These are phyloP conservation scores for Deinandra increscens DNA, from an alignment of 129 eudicot genomes.

Conservation along the genomic window DNA sequence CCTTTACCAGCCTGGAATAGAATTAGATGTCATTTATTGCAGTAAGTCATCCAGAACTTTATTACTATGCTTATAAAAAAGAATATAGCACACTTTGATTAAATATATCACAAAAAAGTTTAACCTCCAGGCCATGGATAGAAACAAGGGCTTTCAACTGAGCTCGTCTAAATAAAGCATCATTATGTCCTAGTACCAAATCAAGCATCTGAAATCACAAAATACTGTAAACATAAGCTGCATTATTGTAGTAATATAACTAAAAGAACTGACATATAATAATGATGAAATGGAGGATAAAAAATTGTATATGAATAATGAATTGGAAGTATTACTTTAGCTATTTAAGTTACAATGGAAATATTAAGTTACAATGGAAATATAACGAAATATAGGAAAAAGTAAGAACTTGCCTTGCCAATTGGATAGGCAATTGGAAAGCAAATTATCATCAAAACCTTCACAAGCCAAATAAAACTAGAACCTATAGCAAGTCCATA, in stretches of 20 bases:
- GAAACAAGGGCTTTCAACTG: conserved; percentile 96
- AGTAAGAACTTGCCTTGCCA: conserved; percentile 63
- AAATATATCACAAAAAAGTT: conserved; percentile 2
- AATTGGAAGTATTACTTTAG: background rate
- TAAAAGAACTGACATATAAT: conserved; percentile 1
- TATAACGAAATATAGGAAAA: background rate
- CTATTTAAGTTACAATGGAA: background rate
- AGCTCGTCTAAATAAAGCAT: conserved; percentile 87
- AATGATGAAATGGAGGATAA: background rate
- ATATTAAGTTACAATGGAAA: no score
- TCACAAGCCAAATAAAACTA: conserved; percentile 87
- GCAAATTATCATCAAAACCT: conserved; percentile 72
- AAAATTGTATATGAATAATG: background rate
- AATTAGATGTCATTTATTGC: conserved; percentile 16
- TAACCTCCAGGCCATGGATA: conserved; percentile 85
- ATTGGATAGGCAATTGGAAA: conserved; percentile 88
- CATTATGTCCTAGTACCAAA: conserved; percentile 79
- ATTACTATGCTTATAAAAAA: background rate
- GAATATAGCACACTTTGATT: background rate
- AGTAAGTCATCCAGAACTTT: background rate
- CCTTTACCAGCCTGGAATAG: conserved; percentile 87
- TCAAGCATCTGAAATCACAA: conserved; percentile 68
- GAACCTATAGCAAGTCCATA: conserved; percentile 99
- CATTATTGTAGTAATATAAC: background rate
- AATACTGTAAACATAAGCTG: conserved; percentile 14